Evolutionary conservation across 1,139 yeast genomes (phyloP), one percentile per base, ranked within the genome.

Genomic region (Yamadazyma trypodendri): DNA sequence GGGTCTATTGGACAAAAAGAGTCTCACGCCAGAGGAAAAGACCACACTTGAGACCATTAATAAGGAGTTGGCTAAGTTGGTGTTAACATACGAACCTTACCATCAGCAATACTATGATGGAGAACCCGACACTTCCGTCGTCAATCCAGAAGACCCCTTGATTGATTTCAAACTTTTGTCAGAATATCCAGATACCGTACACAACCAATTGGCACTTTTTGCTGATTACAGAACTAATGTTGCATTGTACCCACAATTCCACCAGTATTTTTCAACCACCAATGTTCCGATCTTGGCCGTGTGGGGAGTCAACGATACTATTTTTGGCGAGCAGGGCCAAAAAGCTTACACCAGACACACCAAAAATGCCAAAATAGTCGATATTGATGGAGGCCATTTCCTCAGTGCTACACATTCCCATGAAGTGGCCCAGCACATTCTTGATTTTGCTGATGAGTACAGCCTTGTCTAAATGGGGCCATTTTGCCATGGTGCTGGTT

Each of bases 231-330:
- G 54, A 32, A 56, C 40, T 16, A 69, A 69, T 37, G 49, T 65
- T 17, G 42, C 38, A 12, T 38, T 60, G 36, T 67, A 69, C 42
- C 72, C 73, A 0, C 34, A 55, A 33, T 62, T 68, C 46, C 75
- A 69, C 23, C 37, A 59, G 31, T 66, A 48, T 41, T 56, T 71
- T 36, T 54, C 65, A 36, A 39, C 46, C 4, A 43, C 63, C 2
- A 46, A 61, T 31, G 54, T 66, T 12, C 75, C 75, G 3, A 51
- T 68, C 13, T 52, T 71, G 31, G 60, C 59, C 4, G 47, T 52
- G 15, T 70, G 76, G 76, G 76, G 76, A n/a, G 56, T 59, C 35
- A 63, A 68, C 36, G 76, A 70, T 42, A 32, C 32, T 14, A 59
- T 66, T 33, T 68, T 70, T 42, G 48, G 49, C 4, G 38, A 41